These are phyloP conservation scores for Geotrichum klebahnii DNA, from an alignment of 1,139 yeast genomes.

Conservation along the genomic window DNA sequence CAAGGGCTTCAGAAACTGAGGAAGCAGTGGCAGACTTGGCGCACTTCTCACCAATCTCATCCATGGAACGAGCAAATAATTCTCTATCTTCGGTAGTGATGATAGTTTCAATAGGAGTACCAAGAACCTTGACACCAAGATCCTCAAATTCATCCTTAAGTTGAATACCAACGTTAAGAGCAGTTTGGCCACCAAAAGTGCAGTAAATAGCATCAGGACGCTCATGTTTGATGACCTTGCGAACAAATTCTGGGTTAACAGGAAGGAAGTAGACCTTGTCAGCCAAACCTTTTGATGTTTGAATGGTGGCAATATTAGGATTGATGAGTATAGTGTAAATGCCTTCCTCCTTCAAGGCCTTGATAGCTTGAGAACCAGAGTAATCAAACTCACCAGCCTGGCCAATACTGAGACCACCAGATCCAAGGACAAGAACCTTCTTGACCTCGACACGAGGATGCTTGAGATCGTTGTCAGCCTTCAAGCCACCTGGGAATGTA, in stretches of 20 bases:
- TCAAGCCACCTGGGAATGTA: slow-evolving; percentile 82
- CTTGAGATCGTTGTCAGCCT: slow-evolving; percentile 59
- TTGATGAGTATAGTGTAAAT: slow-evolving; percentile 82
- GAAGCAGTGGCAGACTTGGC: slow-evolving; percentile 88
- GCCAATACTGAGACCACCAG: slow-evolving; percentile 98
- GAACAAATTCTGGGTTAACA: slow-evolving; percentile 90
- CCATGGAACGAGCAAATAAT: slow-evolving; percentile 90
- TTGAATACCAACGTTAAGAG: slow-evolving; percentile 89
- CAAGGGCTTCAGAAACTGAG: slow-evolving; percentile 71
- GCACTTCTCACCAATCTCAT: slow-evolving; percentile 88
- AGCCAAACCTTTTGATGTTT: slow-evolving; percentile 91
- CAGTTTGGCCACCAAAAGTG: slow-evolving; percentile 99
- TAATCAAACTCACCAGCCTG: slow-evolving; percentile 99
- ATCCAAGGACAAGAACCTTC: slow-evolving; percentile 93
- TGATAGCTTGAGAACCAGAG: slow-evolving; percentile 80
- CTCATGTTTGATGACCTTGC: slow-evolving; percentile 91
- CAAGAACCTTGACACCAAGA: slow-evolving; percentile 89
- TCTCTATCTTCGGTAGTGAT: slow-evolving; percentile 98
- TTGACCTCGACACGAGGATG: slow-evolving; percentile 78
- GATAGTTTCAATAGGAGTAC: slow-evolving; percentile 93
- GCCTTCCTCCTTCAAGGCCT: slow-evolving; percentile 84
- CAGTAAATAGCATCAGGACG: slow-evolving; percentile 95
- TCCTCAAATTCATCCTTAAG: slow-evolving; percentile 91
- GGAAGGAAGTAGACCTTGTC: slow-evolving; percentile 94
- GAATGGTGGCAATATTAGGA: slow-evolving; percentile 97